Percentiles rank a stretch among this genome's conserved stretches.
These are phyloP conservation scores for Aspergillus melleus DNA, from an alignment of 2,329 filamentous ascomycete genomes.

Conservation along the genomic window DNA sequence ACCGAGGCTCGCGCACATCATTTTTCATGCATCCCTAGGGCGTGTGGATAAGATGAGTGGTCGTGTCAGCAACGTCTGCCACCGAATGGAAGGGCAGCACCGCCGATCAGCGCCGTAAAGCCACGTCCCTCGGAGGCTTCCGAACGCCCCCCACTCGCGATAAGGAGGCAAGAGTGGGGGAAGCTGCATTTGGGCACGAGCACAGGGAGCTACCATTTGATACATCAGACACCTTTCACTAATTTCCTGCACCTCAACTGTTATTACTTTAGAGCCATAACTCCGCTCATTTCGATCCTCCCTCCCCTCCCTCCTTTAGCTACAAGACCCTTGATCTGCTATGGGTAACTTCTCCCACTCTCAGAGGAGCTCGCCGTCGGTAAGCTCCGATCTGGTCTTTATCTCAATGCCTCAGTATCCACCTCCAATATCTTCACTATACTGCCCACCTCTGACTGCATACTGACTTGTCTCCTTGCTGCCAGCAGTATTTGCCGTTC, in stretches of 20 bases:
- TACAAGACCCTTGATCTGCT: not conserved
- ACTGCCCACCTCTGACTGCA: not conserved
- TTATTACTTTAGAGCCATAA: too few species aligned
- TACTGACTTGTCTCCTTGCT: not conserved
- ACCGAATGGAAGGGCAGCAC: not conserved
- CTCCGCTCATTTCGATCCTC: not conserved
- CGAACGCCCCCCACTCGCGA: conserved; percentile 2
- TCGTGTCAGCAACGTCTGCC: not conserved
- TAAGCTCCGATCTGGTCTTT: conserved; percentile 21
- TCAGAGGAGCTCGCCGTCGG: conserved; percentile 16
- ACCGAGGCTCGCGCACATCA: too few species aligned
- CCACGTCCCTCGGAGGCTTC: conserved; percentile 1
- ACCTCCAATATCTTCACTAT: not conserved
- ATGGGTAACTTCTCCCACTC: not conserved
- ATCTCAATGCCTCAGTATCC: not conserved
- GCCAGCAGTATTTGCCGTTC: not conserved
- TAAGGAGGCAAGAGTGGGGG: conserved; percentile 7
- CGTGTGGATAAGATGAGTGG: too few species aligned
- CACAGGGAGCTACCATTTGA: not conserved
- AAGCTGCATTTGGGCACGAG: not conserved
- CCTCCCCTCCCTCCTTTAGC: not conserved
- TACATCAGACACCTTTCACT: too few species aligned
- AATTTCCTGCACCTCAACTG: too few species aligned
- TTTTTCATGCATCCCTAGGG: too few species aligned
- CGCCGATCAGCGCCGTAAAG: not conserved